Conservation (phyloP, 78 protist species). For the Isochrysis galbana region DNA sequence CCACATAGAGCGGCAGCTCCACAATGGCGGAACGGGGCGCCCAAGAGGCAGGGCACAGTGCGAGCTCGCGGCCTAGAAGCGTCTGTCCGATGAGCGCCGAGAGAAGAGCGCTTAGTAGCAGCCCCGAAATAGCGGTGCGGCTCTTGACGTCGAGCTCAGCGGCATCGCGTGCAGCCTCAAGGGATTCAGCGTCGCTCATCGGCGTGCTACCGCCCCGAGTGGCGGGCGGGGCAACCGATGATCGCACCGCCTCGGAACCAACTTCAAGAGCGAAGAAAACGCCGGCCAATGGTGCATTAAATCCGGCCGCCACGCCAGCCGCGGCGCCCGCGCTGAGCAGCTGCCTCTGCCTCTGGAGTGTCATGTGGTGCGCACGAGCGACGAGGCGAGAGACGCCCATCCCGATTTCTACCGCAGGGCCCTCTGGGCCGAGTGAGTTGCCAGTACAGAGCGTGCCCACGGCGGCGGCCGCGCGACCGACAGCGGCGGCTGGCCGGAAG, state of each 20-base stretch:
- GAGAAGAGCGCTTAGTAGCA: background rate
- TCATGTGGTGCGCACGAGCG: background rate
- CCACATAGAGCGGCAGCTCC: background rate
- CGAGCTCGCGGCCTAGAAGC: background rate
- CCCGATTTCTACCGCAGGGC: background rate
- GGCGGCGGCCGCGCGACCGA: background rate
- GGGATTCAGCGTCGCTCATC: background rate
- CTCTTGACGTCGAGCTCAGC: background rate
- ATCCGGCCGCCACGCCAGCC: background rate
- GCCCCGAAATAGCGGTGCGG: background rate
- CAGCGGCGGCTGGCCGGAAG: background rate
- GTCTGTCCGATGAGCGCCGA: background rate
- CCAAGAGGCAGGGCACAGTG: background rate
- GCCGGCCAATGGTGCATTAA: background rate
- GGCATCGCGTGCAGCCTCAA: background rate
- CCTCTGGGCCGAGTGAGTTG: slow-evolving; percentile 7
- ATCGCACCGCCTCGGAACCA: background rate
- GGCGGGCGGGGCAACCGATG: background rate
- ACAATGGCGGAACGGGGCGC: background rate
- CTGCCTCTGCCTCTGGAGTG: background rate
- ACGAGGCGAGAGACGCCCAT: background rate
- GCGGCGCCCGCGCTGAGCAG: background rate
- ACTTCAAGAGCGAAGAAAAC: background rate
- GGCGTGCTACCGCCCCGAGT: background rate
- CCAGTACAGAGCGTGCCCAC: background rate